Percentiles rank a stretch among this genome's conserved stretches.
phyloP scores from a whole-genome alignment of 2,329 filamentous ascomycete species.

The Biscogniauxia mediterranea region DNA sequence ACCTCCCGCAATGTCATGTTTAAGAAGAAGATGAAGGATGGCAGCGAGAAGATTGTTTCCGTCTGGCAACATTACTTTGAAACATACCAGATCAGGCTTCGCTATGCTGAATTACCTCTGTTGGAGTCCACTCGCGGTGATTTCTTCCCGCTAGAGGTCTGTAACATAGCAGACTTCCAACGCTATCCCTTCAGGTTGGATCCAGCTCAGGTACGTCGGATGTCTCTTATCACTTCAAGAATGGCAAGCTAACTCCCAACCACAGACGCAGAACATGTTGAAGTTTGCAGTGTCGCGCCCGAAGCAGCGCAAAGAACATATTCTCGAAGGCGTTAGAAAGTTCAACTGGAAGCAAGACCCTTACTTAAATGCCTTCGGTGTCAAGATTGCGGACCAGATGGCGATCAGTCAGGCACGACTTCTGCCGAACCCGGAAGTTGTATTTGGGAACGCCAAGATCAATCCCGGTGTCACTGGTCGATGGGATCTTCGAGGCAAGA shows the following conservation, averaged over 20 bases:
- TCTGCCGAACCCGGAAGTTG: slow-evolving; percentile 67
- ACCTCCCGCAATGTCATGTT: slow-evolving; percentile 57
- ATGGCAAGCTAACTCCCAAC: slow-evolving; percentile 25
- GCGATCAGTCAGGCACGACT: slow-evolving; percentile 68
- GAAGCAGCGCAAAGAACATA: slow-evolving; percentile 61
- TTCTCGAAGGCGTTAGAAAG: slow-evolving; percentile 64
- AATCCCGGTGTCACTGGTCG: slow-evolving; percentile 69
- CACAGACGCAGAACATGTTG: slow-evolving; percentile 81
- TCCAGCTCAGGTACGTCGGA: slow-evolving; percentile 45
- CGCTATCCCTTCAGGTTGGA: slow-evolving; percentile 63
- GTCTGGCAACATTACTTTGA: slow-evolving; percentile 56
- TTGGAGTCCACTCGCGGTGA: slow-evolving; percentile 55
- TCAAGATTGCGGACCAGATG: slow-evolving; percentile 65
- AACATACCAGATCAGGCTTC: slow-evolving; percentile 53
- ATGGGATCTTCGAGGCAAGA: slow-evolving; percentile 84
- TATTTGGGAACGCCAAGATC: slow-evolving; percentile 58
- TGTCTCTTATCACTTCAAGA: not conserved
- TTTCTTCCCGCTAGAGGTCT: slow-evolving; percentile 62
- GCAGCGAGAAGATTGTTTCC: slow-evolving; percentile 36
- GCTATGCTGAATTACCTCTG: slow-evolving; percentile 51
- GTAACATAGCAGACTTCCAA: slow-evolving; percentile 52
- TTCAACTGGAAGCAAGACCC: slow-evolving; percentile 68
- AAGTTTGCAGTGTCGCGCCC: slow-evolving; percentile 86
- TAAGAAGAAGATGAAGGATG: slow-evolving; percentile 41
- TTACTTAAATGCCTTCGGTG: slow-evolving; percentile 69